Percentiles rank a stretch among this genome's conserved stretches.
These are phyloP conservation scores for Paecilomyces variotii DNA, from an alignment of 2,329 filamentous ascomycete species.

Conservation along the genomic window DNA sequence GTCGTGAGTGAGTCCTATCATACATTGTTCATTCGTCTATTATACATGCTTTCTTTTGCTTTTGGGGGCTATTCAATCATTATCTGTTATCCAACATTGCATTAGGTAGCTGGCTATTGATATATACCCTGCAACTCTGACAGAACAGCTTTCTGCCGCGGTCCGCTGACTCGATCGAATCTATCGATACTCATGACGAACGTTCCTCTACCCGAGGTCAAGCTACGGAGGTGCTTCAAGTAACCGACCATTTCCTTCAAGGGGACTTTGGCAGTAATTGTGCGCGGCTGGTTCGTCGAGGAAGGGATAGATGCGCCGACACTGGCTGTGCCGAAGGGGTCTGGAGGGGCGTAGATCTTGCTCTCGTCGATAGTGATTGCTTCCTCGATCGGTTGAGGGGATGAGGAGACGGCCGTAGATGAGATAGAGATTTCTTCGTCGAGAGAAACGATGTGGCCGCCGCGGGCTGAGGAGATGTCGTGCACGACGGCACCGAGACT, in stretches of 20 bases:
- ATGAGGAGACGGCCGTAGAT: slow-evolving; percentile 16
- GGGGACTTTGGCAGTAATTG: slow-evolving; percentile 79
- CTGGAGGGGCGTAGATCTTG: slow-evolving; percentile 77
- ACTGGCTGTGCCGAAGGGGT: slow-evolving; percentile 55
- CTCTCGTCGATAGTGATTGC: slow-evolving; percentile 54
- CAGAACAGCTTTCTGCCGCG: slow-evolving; percentile 52
- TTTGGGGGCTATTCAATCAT: background rate
- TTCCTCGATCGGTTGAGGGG: slow-evolving; percentile 18
- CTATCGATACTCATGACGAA: slow-evolving; percentile 68
- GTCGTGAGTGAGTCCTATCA: background rate
- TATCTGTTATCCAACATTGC: background rate
- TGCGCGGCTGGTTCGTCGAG: slow-evolving; percentile 41
- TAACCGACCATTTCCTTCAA: slow-evolving; percentile 97
- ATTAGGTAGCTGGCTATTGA: slow-evolving; percentile 1
- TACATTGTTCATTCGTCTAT: background rate
- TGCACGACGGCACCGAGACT: slow-evolving; percentile 76
- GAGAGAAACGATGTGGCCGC: slow-evolving; percentile 66
- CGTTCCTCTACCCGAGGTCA: slow-evolving; percentile 76
- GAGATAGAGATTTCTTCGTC: slow-evolving; percentile 40
- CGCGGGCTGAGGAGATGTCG: slow-evolving; percentile 65
- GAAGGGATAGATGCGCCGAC: slow-evolving; percentile 16
- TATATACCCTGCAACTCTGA: slow-evolving; percentile 34
- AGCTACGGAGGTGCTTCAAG: slow-evolving; percentile 74
- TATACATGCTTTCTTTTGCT: background rate
- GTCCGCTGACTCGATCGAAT: slow-evolving; percentile 59